Percentiles rank a stretch among this genome's conserved stretches.
Conservation (phyloP, 78 protist species). For the Isochrysis galbana region DNA sequence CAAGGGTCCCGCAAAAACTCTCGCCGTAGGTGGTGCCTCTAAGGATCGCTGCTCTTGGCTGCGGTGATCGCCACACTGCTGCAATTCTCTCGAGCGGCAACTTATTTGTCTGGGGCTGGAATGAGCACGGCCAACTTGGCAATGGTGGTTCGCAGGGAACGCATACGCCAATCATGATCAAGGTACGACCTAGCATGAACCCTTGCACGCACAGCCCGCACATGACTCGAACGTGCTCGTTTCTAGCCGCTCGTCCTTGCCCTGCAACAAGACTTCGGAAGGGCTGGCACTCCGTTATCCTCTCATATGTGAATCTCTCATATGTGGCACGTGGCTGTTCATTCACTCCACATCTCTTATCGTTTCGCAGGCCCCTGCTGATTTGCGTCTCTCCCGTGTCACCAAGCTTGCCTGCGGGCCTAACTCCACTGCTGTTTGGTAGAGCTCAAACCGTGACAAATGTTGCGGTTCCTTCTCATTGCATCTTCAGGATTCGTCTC, state of each 20-base stretch:
- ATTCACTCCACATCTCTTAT: no score
- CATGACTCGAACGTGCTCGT: no score
- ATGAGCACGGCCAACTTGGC: slow-evolving; percentile 4
- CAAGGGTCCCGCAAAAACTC: neutral
- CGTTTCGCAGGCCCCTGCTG: neutral
- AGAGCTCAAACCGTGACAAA: no score
- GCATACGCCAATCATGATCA: neutral
- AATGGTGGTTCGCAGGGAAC: neutral
- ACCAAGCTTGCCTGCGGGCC: neutral
- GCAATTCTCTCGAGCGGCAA: neutral
- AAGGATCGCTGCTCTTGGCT: neutral
- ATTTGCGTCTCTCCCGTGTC: neutral
- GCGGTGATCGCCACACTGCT: neutral
- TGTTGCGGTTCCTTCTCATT: no score
- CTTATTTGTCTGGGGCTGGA: neutral
- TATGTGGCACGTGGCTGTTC: no score
- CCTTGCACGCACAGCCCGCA: no score
- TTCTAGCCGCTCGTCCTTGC: no score
- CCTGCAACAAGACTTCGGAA: no score
- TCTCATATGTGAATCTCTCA: no score
- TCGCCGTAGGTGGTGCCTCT: neutral
- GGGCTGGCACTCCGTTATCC: no score
- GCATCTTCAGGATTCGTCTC: no score
- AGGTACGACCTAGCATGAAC: no score
- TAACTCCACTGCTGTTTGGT: neutral